A percentile compares a stretch with the other conserved stretches of the same genome.
phyloP scores from a whole-genome alignment of 2,329 filamentous ascomycete genomes.

The Pseudocercospora crystallina region DNA sequence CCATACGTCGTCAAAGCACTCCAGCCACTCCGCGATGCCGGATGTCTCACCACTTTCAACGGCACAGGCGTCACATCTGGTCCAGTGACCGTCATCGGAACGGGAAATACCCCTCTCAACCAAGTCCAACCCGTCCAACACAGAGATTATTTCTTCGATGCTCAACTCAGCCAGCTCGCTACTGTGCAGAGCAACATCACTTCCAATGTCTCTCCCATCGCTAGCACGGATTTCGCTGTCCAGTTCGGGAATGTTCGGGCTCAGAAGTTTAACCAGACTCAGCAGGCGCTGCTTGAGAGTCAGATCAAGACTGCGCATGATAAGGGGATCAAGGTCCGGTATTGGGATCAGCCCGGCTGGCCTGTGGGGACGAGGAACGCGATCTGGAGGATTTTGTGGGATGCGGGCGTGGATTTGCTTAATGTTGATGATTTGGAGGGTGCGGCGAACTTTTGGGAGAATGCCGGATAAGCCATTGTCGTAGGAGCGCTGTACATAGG shows the following conservation, averaged over 20 bases:
- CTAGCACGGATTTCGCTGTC: slow-evolving; percentile 51
- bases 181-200: slow-evolving; percentile 48
- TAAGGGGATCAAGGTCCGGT: slow-evolving; percentile 60
- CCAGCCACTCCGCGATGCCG: slow-evolving; percentile 54
- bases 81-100: slow-evolving; percentile 62
- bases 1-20: slow-evolving; percentile 57
- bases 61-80: slow-evolving; percentile 47
- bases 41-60: slow-evolving; percentile 56
- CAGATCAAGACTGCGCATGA: slow-evolving; percentile 56
- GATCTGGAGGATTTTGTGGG: slow-evolving; percentile 58
- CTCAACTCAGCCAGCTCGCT: slow-evolving; percentile 49
- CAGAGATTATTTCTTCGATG: slow-evolving; percentile 60
- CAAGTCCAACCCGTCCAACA: slow-evolving; percentile 48
- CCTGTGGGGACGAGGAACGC: slow-evolving; percentile 59
- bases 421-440: slow-evolving; percentile 64
- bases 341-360: slow-evolving; percentile 64
- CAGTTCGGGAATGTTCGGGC: slow-evolving; percentile 42
- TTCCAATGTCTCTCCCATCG: slow-evolving; percentile 52
- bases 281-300: slow-evolving; percentile 50
- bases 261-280: slow-evolving; percentile 45
- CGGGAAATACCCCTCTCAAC: slow-evolving; percentile 53
- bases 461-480: no score
- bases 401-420: slow-evolving; percentile 60
- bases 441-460: slow-evolving; percentile 44
- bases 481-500: neutral